Base-by-base conservation (phyloP, 805 yeast species). In the Lipomyces anomalus region DNA sequence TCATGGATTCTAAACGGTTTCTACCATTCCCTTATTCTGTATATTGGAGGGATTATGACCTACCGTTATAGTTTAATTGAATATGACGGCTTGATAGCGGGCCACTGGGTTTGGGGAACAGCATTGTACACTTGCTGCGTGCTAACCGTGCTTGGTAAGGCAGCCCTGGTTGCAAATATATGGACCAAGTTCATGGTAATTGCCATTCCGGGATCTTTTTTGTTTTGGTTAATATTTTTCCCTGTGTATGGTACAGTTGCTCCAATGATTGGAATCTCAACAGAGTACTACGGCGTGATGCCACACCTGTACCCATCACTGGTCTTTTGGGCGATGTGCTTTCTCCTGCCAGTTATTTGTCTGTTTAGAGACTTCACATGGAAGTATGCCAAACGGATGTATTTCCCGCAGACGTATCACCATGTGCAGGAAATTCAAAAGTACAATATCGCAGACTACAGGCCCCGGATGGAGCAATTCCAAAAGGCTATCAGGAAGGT, bases 1-100 rank as follows among this genome's bases (percentile, higher is more conserved):
- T 85, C 95, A 17, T 92, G 98, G 98, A 85, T 92, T 37, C 68
- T 80, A 41, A 94, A 92, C 64, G 99, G 98, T 0, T 90, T 92
- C 61, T 92, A 78, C 66, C 99, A 92, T 63, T 86, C 96, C 9
- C 85, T 87, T 1, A 70, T 92, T 20, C 81, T 88, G 18, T 94
- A 80, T 62, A 68, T 88, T 36, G 82, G 90, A 28, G 72, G 86
- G 11, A 72, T 74, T 40, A 74, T 78, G 52, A 80, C 88, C 38
- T 87, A 82, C 65, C 69, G 73, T 44, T 75, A 74, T 57, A 88
- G 94, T 20, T 74, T 79, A 58, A 77, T 77, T 23, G 69, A 85
- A 38, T 26, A 57, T 1, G 68, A 71, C 56, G 99, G 97, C 4
- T 68, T 70, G 39, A 69, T 79, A 9, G 84, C 85, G 4, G 90